Conservation (phyloP, 148 eudicot species). For the Polygonum maritimum region DNA sequence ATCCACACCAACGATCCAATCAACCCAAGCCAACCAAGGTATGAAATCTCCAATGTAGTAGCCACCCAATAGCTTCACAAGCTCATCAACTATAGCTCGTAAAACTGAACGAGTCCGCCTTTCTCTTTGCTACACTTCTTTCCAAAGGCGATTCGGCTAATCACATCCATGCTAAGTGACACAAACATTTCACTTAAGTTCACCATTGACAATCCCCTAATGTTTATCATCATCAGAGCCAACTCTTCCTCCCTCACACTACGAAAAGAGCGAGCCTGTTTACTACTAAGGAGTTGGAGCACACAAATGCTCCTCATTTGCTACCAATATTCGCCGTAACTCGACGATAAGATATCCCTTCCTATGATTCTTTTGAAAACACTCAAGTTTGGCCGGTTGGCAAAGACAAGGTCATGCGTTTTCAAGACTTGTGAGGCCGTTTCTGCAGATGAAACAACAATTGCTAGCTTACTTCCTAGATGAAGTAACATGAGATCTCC, state of each 20-base stretch:
- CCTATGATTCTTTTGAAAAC: constrained; percentile 11
- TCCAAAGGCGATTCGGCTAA: constrained; percentile 34
- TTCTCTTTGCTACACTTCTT: constrained; percentile 20
- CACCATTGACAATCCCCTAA: constrained; percentile 14
- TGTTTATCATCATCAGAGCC: constrained; percentile 22
- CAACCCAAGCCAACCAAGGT: constrained; percentile 31
- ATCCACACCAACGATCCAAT: constrained; percentile 19
- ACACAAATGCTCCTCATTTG: constrained; percentile 44
- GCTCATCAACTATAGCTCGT: background rate
- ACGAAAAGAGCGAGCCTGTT: constrained; percentile 35
- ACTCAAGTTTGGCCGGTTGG: constrained; percentile 28
- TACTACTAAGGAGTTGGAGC: constrained; percentile 37
- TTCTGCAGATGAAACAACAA: constrained; percentile 31
- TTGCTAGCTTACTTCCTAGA: constrained; percentile 2
- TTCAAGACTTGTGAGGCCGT: constrained; percentile 41
- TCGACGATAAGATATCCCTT: constrained; percentile 26
- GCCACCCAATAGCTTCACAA: background rate
- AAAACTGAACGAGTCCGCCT: background rate
- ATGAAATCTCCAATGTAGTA: constrained; percentile 24
- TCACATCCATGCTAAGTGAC: constrained; percentile 22
- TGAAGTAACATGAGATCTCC: constrained; percentile 6
- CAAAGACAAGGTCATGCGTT: constrained; percentile 41
- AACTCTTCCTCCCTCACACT: constrained; percentile 44
- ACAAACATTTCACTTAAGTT: constrained; percentile 32
- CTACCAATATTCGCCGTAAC: constrained; percentile 61